Percentiles rank a stretch among this genome's conserved stretches.
Evolutionary conservation across 2,329 filamentous ascomycete species (phyloP).

Genomic region (Emmonsiellopsis sp.): DNA sequence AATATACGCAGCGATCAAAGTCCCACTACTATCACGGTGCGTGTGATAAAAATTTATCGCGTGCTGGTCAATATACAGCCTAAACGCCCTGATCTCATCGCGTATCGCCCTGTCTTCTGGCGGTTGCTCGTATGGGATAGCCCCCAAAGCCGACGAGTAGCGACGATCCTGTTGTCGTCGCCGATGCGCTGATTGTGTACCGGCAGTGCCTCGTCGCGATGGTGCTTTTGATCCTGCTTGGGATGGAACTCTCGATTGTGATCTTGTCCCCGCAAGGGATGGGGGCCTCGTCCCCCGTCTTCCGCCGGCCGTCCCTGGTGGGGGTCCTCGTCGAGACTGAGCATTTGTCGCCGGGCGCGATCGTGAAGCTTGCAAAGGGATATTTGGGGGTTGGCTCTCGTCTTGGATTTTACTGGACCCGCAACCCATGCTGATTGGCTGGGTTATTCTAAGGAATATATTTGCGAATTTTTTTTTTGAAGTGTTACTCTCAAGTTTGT

Average conservation of each 20-base stretch:
- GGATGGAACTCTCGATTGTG: background rate
- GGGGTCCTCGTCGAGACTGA: background rate
- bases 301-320: background rate
- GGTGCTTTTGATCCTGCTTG: background rate
- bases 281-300: background rate
- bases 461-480: too few species aligned
- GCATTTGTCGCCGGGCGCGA: background rate
- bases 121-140: background rate
- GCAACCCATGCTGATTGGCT: background rate
- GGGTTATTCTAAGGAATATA: background rate
- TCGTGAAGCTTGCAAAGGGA: background rate
- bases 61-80: background rate
- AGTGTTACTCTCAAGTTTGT: too few species aligned
- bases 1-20: background rate
- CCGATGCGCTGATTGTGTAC: background rate
- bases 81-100: background rate
- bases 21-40: background rate
- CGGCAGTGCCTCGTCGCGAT: background rate
- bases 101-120: background rate
- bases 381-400: background rate
- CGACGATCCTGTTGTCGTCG: background rate
- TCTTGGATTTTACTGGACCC: background rate
- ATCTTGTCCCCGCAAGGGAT: too few species aligned
- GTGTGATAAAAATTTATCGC: slow-evolving; percentile 1
- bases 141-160: background rate